Evolutionary conservation across 2,329 filamentous ascomycete species (phyloP), one percentile per base, ranked within the genome.

Genomic region (Paracamarosporium sp.): DNA sequence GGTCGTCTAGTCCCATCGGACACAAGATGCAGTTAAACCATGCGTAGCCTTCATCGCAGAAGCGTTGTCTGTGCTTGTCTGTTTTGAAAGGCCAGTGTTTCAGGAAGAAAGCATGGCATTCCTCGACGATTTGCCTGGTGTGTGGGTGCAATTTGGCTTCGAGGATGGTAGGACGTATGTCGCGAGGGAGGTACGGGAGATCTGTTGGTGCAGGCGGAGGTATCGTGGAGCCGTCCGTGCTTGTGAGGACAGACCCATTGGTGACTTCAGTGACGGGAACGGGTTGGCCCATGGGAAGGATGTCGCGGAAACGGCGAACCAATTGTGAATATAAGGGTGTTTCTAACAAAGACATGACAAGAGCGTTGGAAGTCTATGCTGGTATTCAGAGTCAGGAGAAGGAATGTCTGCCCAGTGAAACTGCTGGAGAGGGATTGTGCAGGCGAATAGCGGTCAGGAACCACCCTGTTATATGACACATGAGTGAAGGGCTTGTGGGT

Each of bases 11-110:
- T 5, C 30, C 30, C 22, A 25, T 27, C 1, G 46, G 46, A 17
- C 46, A 50, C 9, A 50, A 13, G 9, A 50, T 50, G 30, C 46
- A 50, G 17, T 24, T 25, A 30, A 50, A 50, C 46, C 46, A 50
- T 22, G 46, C 46, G 15, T 50, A 50, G 17, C 46, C 46, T 15
- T 50, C 46, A 20, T 50, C 46, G 11, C 30, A 35, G 33, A 50
- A 50, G 30, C 46, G 46, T 20, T 50, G 11, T n/a, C 22, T 25
- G 46, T 50, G 46, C 46, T 50, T 35, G 17, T 35, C 46, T 5
- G 46, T 24, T 17, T 31, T 31, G 46, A 50, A 50, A 1, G 46
- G 46, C 46, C 46, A 50, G 8, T 50, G 30, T 20, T 50, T 8
- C 11, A 50, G 28, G 33, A 50, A 50, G 46, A 50, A 50, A 13